phyloP scores from a whole-genome alignment of 257 asterid genomes.

The Solanum paucissectum region DNA sequence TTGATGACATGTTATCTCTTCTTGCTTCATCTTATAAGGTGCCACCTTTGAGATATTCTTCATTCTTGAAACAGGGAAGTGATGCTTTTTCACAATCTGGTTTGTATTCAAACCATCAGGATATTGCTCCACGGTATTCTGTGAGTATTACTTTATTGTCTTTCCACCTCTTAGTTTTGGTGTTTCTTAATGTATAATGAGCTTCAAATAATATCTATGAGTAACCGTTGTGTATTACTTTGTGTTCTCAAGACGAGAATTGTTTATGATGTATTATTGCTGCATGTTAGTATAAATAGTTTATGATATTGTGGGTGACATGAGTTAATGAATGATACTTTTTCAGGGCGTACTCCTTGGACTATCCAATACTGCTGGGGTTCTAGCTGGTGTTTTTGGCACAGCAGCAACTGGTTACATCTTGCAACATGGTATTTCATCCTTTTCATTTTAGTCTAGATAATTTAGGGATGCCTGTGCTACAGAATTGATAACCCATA shows the following conservation, averaged over 20 bases:
- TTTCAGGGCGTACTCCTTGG: constrained; percentile 87
- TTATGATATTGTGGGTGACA: neutral
- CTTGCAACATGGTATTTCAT: constrained; percentile 67
- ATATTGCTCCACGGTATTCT: constrained; percentile 87
- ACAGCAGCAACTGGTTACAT: constrained; percentile 92
- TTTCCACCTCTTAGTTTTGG: neutral
- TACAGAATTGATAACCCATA: neutral
- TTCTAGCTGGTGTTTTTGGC: constrained; percentile 84
- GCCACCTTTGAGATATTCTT: neutral
- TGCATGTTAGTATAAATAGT: neutral
- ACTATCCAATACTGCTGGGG: constrained; percentile 89
- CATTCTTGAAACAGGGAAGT: constrained; percentile 43
- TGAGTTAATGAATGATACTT: neutral
- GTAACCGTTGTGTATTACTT: neutral
- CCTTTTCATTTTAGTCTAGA: neutral
- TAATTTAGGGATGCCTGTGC: neutral
- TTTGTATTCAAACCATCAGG: constrained; percentile 82
- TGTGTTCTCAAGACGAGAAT: neutral
- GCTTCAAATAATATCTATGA: neutral
- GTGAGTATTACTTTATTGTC: constrained; percentile 24
- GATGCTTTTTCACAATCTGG: constrained; percentile 96
- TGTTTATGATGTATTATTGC: neutral
- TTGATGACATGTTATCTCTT: neutral
- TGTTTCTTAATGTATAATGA: neutral
- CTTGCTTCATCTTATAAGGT: neutral